A percentile compares a stretch with the other conserved stretches of the same genome.
These are phyloP conservation scores for Termitomyces sp. DNA, from an alignment of 768 basidiomycete genomes.

Conservation along the genomic window DNA sequence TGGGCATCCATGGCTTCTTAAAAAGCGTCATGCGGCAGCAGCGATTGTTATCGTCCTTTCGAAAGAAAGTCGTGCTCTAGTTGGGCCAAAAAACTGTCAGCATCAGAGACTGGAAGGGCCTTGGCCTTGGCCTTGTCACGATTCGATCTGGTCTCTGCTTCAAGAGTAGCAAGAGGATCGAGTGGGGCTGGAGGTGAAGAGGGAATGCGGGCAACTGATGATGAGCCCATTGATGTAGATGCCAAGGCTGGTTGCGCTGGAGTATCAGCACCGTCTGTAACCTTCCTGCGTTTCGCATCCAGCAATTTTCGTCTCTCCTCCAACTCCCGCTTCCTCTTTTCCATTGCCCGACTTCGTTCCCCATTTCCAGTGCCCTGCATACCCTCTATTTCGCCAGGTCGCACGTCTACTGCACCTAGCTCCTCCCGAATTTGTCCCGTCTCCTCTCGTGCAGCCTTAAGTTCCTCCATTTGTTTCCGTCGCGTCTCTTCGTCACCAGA, in stretches of 20 bases:
- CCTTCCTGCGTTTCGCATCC: conserved; percentile 68
- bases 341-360: conserved; percentile 51
- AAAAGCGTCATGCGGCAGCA: neutral
- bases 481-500: conserved; percentile 82
- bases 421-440: conserved; percentile 64
- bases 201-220: neutral
- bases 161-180: conserved; percentile 53
- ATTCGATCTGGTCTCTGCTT: conserved; percentile 25
- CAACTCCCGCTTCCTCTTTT: conserved; percentile 71
- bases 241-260: conserved; percentile 3
- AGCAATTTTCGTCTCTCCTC: conserved; percentile 62
- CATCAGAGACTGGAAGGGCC: conserved; percentile 27
- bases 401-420: conserved; percentile 54
- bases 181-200: neutral
- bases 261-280: conserved; percentile 9
- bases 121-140: conserved; percentile 21
- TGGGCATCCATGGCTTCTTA: neutral
- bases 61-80: conserved; percentile 61
- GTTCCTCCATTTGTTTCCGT: conserved; percentile 76
- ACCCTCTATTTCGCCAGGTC: conserved; percentile 75
- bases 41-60: conserved; percentile 5
- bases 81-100: conserved; percentile 65
- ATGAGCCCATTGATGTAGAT: neutral
- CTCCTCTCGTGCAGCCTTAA: conserved; percentile 64
- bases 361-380: conserved; percentile 44